Evolutionary conservation across 192 early-diverging fungal species (phyloP), one percentile per base, ranked within the genome.

Genomic region (Gryganskiella cystojenkinii): DNA sequence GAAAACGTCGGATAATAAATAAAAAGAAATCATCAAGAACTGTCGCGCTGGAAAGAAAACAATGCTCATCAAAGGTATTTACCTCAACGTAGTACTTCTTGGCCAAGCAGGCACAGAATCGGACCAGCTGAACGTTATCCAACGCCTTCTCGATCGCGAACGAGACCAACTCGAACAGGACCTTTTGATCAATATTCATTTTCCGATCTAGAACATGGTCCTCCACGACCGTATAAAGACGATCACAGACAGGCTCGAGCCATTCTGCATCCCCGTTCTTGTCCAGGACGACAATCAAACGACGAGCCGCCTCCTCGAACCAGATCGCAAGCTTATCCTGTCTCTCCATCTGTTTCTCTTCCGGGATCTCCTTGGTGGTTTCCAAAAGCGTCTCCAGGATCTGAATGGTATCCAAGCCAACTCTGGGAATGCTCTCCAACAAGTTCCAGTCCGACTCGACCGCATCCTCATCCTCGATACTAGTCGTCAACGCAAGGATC

Each of bases 111-210:
- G 65, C 72, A 4, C 79, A 58, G 65, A 85, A 87, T 0, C 67
- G 63, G 25, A 89, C 53, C 13, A 85, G 56, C 25, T 71, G 60
- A n/a, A 81, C 50, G 27, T 84, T 75, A 3, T 79, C 80, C 19
- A 78, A n/a, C 0, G 66, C 74, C 64, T 78, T 78, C 43, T 78
- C 74, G 30, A 78, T 78, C 13, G 74, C 52, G n/a, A 78, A 78
- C 2, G 74, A 78, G 7, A 78, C 74, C 30, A 78, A 37, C 19
- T 78, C 74, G 55, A 78, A 78, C 3, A 78, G 46, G 22, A 64
- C 44, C 45, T 78, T 78, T 58, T 78, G 74, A 20, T 78, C 74
- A 8, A 78, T 78, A 40, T 49, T 64, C 20, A 64, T 54, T 19
- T 68, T 69, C n/a, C 74, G 60, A 19, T 69, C 61, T 30, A 60